phyloP scores from a whole-genome alignment of 2,329 filamentous ascomycete species.

The Knoxdaviesia capensis region DNA sequence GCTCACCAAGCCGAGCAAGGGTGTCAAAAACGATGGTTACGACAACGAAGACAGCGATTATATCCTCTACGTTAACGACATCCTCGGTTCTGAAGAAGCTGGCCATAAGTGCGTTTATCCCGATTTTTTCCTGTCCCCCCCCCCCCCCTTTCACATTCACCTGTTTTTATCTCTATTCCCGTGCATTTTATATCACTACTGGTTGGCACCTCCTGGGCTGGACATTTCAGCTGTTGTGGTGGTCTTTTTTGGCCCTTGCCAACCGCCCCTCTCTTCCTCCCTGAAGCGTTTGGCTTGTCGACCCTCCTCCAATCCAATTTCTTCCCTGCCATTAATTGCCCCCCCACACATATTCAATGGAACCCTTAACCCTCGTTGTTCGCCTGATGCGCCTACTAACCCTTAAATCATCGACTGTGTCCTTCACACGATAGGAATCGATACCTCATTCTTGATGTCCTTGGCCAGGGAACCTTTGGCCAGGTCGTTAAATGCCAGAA shows the following conservation, averaged over 20 bases:
- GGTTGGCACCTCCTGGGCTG: too few relatives aligned
- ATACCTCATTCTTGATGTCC: conserved; percentile 89
- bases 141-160: background rate
- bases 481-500: conserved; percentile 99
- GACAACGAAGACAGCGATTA: conserved; percentile 99
- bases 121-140: background rate
- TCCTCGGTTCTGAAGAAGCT: conserved; percentile 89
- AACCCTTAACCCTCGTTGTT: too few relatives aligned
- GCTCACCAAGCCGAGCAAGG: conserved; percentile 95
- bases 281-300: too few relatives aligned
- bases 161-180: background rate
- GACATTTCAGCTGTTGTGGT: too few relatives aligned
- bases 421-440: conserved; percentile 43
- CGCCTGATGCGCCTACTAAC: too few relatives aligned
- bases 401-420: background rate
- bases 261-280: too few relatives aligned
- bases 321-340: too few relatives aligned
- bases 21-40: conserved; percentile 93
- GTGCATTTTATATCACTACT: too few relatives aligned
- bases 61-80: conserved; percentile 97
- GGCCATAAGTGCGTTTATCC: conserved; percentile 62
- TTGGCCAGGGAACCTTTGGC: conserved; percentile 93
- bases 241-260: too few relatives aligned
- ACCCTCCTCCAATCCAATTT: too few relatives aligned
- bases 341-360: too few relatives aligned